Percentiles rank a stretch among this genome's conserved stretches.
Conservation (phyloP, 345 rosid genomes). For the Linum lewisii region DNA sequence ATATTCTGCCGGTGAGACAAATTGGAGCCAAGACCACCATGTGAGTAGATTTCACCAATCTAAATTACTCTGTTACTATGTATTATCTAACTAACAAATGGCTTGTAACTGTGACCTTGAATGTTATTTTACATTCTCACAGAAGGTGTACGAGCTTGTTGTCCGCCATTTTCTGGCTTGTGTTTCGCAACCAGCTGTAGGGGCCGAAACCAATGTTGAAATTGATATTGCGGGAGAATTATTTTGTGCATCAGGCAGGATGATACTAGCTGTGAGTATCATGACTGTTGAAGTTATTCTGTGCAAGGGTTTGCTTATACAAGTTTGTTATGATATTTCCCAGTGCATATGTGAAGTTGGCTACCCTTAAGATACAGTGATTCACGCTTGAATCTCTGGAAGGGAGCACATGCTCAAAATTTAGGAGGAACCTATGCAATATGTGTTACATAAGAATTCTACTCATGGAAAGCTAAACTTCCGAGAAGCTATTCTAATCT, state of each 20-base stretch:
- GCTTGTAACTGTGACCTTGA: constrained; percentile 1
- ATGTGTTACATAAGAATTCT: too few species aligned
- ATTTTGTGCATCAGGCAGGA: constrained; percentile 83
- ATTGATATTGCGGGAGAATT: constrained; percentile 85
- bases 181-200: constrained; percentile 93
- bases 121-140: constrained; percentile 14
- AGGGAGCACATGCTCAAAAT: too few species aligned
- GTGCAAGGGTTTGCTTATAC: neutral
- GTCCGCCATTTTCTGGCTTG: constrained; percentile 97
- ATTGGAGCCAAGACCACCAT: constrained; percentile 87
- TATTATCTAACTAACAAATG: too few species aligned
- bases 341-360: neutral
- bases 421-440: too few species aligned
- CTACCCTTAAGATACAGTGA: too few species aligned
- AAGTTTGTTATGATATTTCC: neutral
- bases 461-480: too few species aligned
- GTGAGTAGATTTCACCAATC: constrained; percentile 28
- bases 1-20: constrained; percentile 70
- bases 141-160: constrained; percentile 88
- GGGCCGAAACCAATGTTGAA: constrained; percentile 96
- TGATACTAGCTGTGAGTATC: constrained; percentile 74
- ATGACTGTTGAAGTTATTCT: neutral
- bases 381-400: too few species aligned
- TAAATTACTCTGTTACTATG: neutral
- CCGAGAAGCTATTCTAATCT: too few species aligned